Base-by-base conservation (phyloP, 371 early-diverging fungal genomes). In the Mortierella sp. region DNA sequence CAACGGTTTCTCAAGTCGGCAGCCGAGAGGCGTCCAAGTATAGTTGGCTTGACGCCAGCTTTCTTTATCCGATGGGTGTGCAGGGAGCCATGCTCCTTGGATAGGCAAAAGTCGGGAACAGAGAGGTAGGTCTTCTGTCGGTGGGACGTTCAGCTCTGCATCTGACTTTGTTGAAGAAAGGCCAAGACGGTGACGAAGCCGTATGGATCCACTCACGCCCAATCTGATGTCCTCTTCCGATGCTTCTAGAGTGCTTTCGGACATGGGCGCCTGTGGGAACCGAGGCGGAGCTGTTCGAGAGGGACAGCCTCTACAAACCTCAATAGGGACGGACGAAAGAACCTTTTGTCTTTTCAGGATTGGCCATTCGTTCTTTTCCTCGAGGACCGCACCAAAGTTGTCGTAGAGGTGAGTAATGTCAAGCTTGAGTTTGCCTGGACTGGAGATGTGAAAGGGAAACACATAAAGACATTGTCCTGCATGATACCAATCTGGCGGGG, bases 401-500 rank as follows among this genome's bases (percentile, higher is more conserved):
- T 72, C 66, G 16, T 76, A 76, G 9, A 76, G 61, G 47, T 72
- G 72, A 0, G 62, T 68, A 50, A 76, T 76, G 28, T 75, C 72
- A 12, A 76, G 66, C 0, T 68, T 56, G 1, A 76, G 58, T n/a
- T 62, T 76, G 48, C 72, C 77, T 0, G 77, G 72, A 52, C 68
- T 76, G 30, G 77, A 72, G 65, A 72, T 68, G 14, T 76, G 77
- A 56, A 76, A 76, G 1, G 77, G 77, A 23, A 76, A 76, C 4
- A 76, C 66, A 21, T 71, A 65, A 23, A 76, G 77, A 47, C 77
- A 76, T 29, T 68, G 77, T 0, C 68, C 65, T 0, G 68, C 65
- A 50, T 72, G 66, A 47, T 72, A 68, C 79, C 72, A 72, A n/a
- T 77, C 72, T 23, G 72, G 79, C 4, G 79, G 79, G 0, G 79